Conservation (phyloP, 2,329 filamentous ascomycete genomes). For the Macrophomina tecta region DNA sequence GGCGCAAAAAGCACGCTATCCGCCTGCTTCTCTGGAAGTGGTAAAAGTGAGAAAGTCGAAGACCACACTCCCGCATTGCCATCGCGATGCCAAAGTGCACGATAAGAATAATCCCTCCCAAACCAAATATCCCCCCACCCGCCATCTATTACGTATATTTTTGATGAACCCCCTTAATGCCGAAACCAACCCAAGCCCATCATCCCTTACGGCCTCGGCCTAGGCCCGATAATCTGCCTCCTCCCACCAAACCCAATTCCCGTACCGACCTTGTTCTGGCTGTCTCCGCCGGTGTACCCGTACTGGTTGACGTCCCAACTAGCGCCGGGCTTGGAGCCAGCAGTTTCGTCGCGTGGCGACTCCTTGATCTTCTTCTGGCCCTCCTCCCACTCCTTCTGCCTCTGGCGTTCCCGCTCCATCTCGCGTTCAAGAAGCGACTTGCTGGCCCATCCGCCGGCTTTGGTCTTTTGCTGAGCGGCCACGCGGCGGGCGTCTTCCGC, state of each 20-base stretch:
- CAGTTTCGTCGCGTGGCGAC: slow-evolving; percentile 59
- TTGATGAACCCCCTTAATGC: background rate
- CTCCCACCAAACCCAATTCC: slow-evolving; percentile 67
- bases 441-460: slow-evolving; percentile 67
- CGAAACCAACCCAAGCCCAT: background rate
- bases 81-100: background rate
- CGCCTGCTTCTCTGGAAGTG: too few relatives aligned
- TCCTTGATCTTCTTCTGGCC: slow-evolving; percentile 69
- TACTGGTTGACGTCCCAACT: slow-evolving; percentile 80
- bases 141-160: background rate
- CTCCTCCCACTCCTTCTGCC: slow-evolving; percentile 81
- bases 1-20: too few relatives aligned
- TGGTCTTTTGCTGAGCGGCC: slow-evolving; percentile 65
- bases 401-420: slow-evolving; percentile 79
- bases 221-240: slow-evolving; percentile 79
- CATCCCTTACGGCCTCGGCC: slow-evolving; percentile 52
- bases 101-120: background rate
- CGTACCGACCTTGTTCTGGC: slow-evolving; percentile 71
- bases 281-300: slow-evolving; percentile 77
- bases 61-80: background rate
- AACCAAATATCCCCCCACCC: background rate
- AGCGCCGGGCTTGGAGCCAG: slow-evolving; percentile 71
- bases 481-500: slow-evolving; percentile 55
- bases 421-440: slow-evolving; percentile 78
- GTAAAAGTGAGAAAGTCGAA: background rate